These are phyloP conservation scores for Monosporascus sp. DNA, from an alignment of 2,329 filamentous ascomycete species.

Conservation along the genomic window DNA sequence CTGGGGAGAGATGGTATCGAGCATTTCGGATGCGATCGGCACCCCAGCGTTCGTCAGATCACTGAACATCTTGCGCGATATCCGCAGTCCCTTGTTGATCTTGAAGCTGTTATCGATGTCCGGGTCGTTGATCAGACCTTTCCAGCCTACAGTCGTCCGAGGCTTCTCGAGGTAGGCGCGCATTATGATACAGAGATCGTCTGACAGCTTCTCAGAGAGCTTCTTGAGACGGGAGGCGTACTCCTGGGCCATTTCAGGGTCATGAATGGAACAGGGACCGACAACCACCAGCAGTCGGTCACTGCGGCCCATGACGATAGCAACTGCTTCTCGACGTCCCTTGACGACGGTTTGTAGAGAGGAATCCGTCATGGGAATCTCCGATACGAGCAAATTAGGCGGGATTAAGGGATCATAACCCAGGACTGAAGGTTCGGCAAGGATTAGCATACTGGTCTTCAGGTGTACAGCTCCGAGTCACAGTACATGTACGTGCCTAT, in stretches of 20 bases:
- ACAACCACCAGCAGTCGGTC: constrained; percentile 92
- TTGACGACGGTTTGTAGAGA: constrained; percentile 65
- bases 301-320: constrained; percentile 71
- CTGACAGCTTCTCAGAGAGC: constrained; percentile 71
- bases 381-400: constrained; percentile 77
- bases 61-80: constrained; percentile 88
- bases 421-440: constrained; percentile 55
- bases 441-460: constrained; percentile 23
- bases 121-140: constrained; percentile 97
- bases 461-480: not conserved
- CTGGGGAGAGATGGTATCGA: constrained; percentile 97
- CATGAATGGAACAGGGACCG: constrained; percentile 95
- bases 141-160: constrained; percentile 96
- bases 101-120: constrained; percentile 96
- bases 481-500: not conserved
- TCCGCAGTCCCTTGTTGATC: constrained; percentile 96
- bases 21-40: constrained; percentile 96
- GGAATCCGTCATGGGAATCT: constrained; percentile 66
- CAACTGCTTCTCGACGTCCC: constrained; percentile 62
- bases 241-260: constrained; percentile 80
- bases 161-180: constrained; percentile 99
- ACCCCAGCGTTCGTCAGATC: constrained; percentile 83
- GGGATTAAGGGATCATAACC: constrained; percentile 92
- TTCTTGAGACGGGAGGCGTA: constrained; percentile 77
- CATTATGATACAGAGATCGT: constrained; percentile 91